phyloP scores from a whole-genome alignment of 2,329 filamentous ascomycete species.

The Scorias spongiosa region DNA sequence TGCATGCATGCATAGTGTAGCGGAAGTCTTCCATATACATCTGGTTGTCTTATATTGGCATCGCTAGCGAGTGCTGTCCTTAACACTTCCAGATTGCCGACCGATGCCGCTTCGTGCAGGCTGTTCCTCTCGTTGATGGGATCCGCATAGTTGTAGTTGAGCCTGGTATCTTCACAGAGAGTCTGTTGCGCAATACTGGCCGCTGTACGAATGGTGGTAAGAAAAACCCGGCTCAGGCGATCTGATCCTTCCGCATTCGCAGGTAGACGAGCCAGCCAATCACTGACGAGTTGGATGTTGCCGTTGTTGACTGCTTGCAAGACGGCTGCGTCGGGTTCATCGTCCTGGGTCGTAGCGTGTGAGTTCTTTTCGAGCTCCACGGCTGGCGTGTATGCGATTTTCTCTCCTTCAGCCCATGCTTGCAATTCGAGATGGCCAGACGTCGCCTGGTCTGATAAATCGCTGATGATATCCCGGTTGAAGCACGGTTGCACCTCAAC shows the following conservation, averaged over 20 bases:
- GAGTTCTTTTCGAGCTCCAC: slow-evolving; percentile 18
- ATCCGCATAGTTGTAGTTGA: slow-evolving; percentile 86
- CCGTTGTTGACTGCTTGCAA: slow-evolving; percentile 75
- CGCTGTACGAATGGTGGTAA: slow-evolving; percentile 77
- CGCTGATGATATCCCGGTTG: slow-evolving; percentile 92
- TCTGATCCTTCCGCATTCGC: slow-evolving; percentile 50
- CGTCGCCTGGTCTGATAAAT: slow-evolving; percentile 89
- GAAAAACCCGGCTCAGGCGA: slow-evolving; percentile 74
- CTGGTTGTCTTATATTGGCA: slow-evolving; percentile 64
- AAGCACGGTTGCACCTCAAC: slow-evolving; percentile 98
- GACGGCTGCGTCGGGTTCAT: slow-evolving; percentile 79
- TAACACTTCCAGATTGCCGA: slow-evolving; percentile 68
- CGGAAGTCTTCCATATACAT: slow-evolving; percentile 88
- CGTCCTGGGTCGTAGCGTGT: slow-evolving; percentile 50
- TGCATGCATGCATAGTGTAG: slow-evolving; percentile 95
- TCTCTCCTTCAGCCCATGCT: slow-evolving; percentile 92
- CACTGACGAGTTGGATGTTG: slow-evolving; percentile 60
- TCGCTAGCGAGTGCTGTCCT: slow-evolving; percentile 56
- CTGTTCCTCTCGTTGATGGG: slow-evolving; percentile 97
- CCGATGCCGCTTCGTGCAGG: slow-evolving; percentile 91
- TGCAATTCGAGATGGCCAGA: slow-evolving; percentile 90
- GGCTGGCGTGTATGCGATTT: slow-evolving; percentile 49
- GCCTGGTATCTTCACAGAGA: slow-evolving; percentile 63
- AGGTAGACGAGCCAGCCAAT: slow-evolving; percentile 61
- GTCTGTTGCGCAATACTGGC: slow-evolving; percentile 60